Base-by-base conservation (phyloP, 2,329 filamentous ascomycete species). In the Botrytis aclada region DNA sequence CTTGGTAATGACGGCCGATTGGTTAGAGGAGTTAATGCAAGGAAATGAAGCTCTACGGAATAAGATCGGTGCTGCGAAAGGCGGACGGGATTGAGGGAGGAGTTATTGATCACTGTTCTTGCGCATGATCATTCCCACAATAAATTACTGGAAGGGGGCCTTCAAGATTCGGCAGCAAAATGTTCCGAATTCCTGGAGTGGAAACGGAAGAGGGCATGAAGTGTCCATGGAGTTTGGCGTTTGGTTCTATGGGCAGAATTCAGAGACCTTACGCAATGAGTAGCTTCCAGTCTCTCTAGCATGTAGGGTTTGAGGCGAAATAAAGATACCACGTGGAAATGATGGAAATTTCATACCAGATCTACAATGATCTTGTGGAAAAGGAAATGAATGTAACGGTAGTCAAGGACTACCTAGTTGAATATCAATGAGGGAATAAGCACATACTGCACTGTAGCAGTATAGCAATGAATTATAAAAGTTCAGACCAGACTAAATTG, bases 1-100 rank as follows among this genome's bases (percentile, higher is more conserved):
- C 81, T 85, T 97, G 56, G 86, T 88, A 29, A 91, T 94, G 82
- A 88, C 93, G 4, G 92, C 90, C 22, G 90, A 93, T 76, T 97
- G 92, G 86, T 83, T 97, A n/a, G 89, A 95, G 75, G 88, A 91
- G 25, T 80, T 97, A 32, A 82, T 94, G 20, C 83, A 86, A 56
- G 93, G 90, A 7, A 97, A 97, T 79, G 84, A 89, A 72, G 80
- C 84, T 39, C 81, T 94, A 70, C 84, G 84, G 72, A 81, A 80
- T n/a, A 86, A 88, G 80, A 81, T 91, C 63, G 61, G 47, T 10
- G 25, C 39, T 22, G 61, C n/a, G 18, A 45, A 51, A 16, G 41
- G 16, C 14, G 63, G 58, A 34, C 37, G 41, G 29, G 10, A 43
- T 47, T 12, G n/a, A 29, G 12, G 29, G 41, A 43, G 14, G 29